Evolutionary conservation across 2,329 filamentous ascomycete species (phyloP).

Genomic region (Fusarium secorum): DNA sequence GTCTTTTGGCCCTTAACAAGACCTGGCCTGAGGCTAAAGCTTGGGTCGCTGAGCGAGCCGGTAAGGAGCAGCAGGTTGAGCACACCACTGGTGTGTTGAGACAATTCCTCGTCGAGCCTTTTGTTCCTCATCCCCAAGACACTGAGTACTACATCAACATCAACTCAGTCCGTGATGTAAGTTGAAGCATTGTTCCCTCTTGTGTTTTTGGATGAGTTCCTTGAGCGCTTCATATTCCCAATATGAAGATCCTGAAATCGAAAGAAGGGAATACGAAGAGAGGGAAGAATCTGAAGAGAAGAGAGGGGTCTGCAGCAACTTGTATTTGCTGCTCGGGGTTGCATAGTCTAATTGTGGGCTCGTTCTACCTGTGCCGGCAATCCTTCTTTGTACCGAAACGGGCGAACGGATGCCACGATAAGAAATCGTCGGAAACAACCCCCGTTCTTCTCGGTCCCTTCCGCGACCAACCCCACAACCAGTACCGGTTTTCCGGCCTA

Average conservation of each 20-base stretch:
- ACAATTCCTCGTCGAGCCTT: conserved; percentile 97
- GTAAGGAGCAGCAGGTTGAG: conserved; percentile 94
- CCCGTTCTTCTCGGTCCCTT: conserved; percentile 29
- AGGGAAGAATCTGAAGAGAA: conserved; percentile 11
- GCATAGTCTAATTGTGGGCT: conserved; percentile 38
- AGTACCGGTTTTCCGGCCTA: conserved; percentile 6
- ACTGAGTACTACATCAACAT: conserved; percentile 99
- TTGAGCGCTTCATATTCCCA: not conserved
- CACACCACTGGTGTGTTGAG: conserved; percentile 86
- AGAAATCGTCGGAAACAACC: conserved; percentile 32
- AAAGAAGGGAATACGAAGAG: not conserved
- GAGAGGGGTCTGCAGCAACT: conserved; percentile 24
- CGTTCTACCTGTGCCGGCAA: conserved; percentile 38
- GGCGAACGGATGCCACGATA: conserved; percentile 52
- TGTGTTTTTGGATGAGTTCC: conserved; percentile 13
- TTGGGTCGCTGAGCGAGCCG: conserved; percentile 92
- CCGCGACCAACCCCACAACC: conserved; percentile 16
- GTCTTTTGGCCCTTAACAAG: conserved; percentile 96
- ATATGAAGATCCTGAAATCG: not conserved
- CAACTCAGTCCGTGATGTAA: conserved; percentile 98
- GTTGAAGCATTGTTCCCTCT: conserved; percentile 52
- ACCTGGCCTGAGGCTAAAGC: conserved; percentile 91
- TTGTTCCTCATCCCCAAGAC: conserved; percentile 92
- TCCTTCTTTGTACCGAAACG: conserved; percentile 41
- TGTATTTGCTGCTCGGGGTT: conserved; percentile 33